Evolutionary conservation across 768 basidiomycete species (phyloP), one percentile per base, ranked within the genome.

Genomic region (Artomyces pyxidatus): DNA sequence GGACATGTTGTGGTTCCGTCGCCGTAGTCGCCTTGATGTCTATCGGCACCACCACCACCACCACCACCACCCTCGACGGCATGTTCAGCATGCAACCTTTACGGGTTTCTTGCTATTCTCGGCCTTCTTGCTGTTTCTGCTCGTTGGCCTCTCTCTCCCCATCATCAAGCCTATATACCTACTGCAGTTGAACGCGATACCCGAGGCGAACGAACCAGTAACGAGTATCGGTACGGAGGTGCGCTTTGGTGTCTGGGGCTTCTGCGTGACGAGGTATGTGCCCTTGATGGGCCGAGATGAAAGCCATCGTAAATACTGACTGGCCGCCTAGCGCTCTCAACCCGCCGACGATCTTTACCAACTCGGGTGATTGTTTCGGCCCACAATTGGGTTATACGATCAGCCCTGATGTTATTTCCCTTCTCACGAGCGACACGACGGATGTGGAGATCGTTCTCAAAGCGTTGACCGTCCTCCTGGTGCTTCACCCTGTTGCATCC

Each of bases 171-270:
- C 77, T 19, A 74, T 88, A 25, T 85, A 81, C 61, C 67, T 88
- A 22, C 66, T 88, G 42, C 57, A 65, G 17, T 61, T 87, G 29
- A 47, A 65, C 3, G 68, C 65, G 56, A 64, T 49, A 63, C 74
- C 38, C 64, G 61, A 53, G 29, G 42, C 59, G 32, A 57, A 61
- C 21, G 21, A 35, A 35, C 44, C 48, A 1, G 55, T 60, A 27
- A 79, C 81, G 10, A 71, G 71, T 51, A 64, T 79, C 10, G 80
- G 80, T 25, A 82, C 80, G 3, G 68, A 73, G 55, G 64, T 89
- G 9, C 73, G 78, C 29, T 84, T 90, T 53, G 90, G 90, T 4
- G 82, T 90, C 5, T 91, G 88, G 84, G 90, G 90, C 0, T 71
- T 83, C 29, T 93, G 90, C 64, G 81, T 81, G 1, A 65, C 65